A percentile compares a stretch with the other conserved stretches of the same genome.
phyloP scores from a whole-genome alignment of 495 filamentous ascomycete genomes.

The Podospora appendiculata region DNA sequence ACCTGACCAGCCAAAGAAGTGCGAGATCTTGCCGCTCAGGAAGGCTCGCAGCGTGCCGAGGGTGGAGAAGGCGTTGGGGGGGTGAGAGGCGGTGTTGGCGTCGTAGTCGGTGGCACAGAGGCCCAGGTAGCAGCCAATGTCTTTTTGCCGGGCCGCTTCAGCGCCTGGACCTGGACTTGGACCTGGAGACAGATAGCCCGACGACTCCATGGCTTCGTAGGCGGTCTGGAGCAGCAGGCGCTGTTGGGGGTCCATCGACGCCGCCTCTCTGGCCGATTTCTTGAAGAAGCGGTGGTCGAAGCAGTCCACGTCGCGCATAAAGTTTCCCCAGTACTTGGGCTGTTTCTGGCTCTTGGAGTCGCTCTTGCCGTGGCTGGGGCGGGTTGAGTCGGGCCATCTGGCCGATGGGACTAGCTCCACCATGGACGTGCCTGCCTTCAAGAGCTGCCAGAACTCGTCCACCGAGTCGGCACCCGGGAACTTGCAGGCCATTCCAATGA shows the following conservation, averaged over 20 bases:
- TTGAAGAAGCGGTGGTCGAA: slow-evolving; percentile 52
- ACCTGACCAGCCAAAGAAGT: slow-evolving; percentile 36
- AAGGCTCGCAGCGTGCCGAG: slow-evolving; percentile 14
- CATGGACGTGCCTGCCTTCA: slow-evolving; percentile 3
- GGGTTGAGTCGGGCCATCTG: slow-evolving; percentile 40
- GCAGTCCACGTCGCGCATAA: slow-evolving; percentile 27
- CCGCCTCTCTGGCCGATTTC: slow-evolving; percentile 49
- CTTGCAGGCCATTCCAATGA: slow-evolving; percentile 32
- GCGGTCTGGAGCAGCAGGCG: slow-evolving; percentile 65
- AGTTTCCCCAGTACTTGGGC: slow-evolving; percentile 10
- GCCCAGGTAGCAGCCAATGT: slow-evolving; percentile 18
- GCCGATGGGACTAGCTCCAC: neutral
- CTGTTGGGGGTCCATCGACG: slow-evolving; percentile 62
- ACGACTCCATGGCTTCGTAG: slow-evolving; percentile 67
- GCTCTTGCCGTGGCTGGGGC: slow-evolving; percentile 37
- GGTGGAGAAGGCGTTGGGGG: slow-evolving; percentile 27
- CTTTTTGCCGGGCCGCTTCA: neutral
- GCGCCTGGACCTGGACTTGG: too few species aligned
- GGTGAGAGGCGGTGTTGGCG: slow-evolving; percentile 27
- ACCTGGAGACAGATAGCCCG: slow-evolving; percentile 46
- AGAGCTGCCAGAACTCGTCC: slow-evolving; percentile 2
- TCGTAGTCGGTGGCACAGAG: slow-evolving; percentile 24
- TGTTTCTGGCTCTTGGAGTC: slow-evolving; percentile 31
- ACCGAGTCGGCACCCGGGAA: slow-evolving; percentile 22
- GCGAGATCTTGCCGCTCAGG: slow-evolving; percentile 40